These are phyloP conservation scores for Stagonosporopsis rhizophila DNA, from an alignment of 2,329 filamentous ascomycete species.

Conservation along the genomic window DNA sequence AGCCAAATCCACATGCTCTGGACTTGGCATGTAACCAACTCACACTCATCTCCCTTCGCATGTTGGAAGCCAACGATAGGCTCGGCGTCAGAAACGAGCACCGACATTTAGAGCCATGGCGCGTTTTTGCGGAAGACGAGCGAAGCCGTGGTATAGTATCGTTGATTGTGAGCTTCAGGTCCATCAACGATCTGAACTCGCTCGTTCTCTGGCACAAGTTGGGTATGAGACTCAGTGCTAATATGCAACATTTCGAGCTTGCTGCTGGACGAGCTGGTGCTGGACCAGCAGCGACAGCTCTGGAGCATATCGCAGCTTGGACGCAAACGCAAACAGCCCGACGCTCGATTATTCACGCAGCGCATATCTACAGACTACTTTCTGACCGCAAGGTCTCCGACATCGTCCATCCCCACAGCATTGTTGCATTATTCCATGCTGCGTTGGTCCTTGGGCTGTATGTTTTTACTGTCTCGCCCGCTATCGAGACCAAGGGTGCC, in stretches of 20 bases:
- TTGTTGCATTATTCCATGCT: constrained; percentile 59
- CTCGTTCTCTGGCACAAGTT: constrained; percentile 61
- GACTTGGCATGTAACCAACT: constrained; percentile 33
- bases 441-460: constrained; percentile 61
- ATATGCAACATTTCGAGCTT: constrained; percentile 61
- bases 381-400: constrained; percentile 61
- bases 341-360: constrained; percentile 60
- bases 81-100: constrained; percentile 35
- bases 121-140: constrained; percentile 57
- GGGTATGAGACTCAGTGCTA: constrained; percentile 60
- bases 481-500: constrained; percentile 28
- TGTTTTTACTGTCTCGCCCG: constrained; percentile 55
- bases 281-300: constrained; percentile 55
- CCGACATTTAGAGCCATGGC: constrained; percentile 47
- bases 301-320: constrained; percentile 61
- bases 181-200: constrained; percentile 56
- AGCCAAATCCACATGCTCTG: neutral
- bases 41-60: constrained; percentile 42
- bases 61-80: constrained; percentile 46
- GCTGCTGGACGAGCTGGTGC: constrained; percentile 60
- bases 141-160: constrained; percentile 52
- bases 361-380: constrained; percentile 60
- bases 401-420: constrained; percentile 59
- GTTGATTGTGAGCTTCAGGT: constrained; percentile 44
- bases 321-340: constrained; percentile 59